These are phyloP conservation scores for Mimosa bimucronata DNA, from an alignment of 306 rosid genomes.

Conservation along the genomic window DNA sequence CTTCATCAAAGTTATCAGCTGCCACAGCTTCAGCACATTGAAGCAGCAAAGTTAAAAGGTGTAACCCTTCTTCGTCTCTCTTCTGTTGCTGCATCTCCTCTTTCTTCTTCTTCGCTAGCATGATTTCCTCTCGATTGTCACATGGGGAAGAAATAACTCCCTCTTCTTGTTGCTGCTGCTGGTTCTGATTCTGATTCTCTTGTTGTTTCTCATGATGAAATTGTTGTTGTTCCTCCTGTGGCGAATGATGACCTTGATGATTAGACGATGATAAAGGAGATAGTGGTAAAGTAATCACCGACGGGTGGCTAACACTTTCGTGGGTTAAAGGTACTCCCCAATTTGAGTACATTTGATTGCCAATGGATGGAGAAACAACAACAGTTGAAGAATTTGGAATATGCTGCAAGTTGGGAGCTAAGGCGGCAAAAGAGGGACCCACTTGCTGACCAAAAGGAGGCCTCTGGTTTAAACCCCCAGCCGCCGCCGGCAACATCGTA, in stretches of 20 bases:
- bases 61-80: conserved; percentile 86
- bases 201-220: too few relatives aligned
- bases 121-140: conserved; percentile 25
- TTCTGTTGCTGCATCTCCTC: conserved; percentile 80
- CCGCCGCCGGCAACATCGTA: conserved; percentile 2
- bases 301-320: conserved; percentile 25
- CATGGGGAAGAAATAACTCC: conserved; percentile 32
- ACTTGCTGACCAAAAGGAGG: conserved; percentile 18
- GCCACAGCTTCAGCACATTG: conserved; percentile 97
- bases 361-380: conserved; percentile 15
- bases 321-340: conserved; percentile 53
- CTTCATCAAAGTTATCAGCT: conserved; percentile 82
- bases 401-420: conserved; percentile 34
- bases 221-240: conserved; percentile 22
- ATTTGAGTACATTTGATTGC: conserved; percentile 54
- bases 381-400: conserved; percentile 35
- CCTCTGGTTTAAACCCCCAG: conserved; percentile 15
- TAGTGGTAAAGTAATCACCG: conserved; percentile 42
- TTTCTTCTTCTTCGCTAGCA: conserved; percentile 57
- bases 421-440: background rate
- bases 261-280: conserved; percentile 16
- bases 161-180: conserved; percentile 37
- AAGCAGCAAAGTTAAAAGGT: conserved; percentile 81
- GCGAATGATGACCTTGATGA: conserved; percentile 31
- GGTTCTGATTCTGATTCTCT: too few relatives aligned